Conservation (phyloP, 2,329 filamentous ascomycete genomes). For the Colletotrichum orbiculare region DNA sequence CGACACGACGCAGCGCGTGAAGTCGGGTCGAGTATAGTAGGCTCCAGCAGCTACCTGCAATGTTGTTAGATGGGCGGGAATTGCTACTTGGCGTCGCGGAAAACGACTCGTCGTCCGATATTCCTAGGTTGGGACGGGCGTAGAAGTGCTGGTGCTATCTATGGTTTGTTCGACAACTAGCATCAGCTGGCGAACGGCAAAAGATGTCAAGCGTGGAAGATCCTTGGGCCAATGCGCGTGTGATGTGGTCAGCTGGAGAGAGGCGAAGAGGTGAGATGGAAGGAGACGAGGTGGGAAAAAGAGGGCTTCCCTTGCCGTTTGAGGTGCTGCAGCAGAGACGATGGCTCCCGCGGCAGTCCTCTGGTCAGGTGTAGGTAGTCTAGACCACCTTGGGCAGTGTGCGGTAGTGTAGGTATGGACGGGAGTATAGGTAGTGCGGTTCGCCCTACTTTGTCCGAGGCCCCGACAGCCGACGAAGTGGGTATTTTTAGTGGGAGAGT, state of each 20-base stretch:
- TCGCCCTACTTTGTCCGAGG: constrained; percentile 28
- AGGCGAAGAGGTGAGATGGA: constrained; percentile 4
- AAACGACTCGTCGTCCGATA: constrained; percentile 30
- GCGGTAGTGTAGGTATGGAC: neutral
- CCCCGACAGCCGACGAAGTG: constrained; percentile 23
- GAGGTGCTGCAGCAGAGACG: no score
- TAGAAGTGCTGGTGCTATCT: neutral
- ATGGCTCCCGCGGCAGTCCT: neutral
- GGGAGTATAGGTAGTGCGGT: neutral
- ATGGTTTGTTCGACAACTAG: no score
- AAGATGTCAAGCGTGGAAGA: constrained; percentile 13
- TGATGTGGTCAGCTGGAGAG: constrained; percentile 27
- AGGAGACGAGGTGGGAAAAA: neutral
- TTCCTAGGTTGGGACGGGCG: constrained; percentile 2
- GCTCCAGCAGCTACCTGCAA: neutral
- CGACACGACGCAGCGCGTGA: no score
- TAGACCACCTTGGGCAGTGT: neutral
- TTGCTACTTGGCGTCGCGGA: constrained; percentile 8
- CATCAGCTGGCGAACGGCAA: constrained; percentile 21
- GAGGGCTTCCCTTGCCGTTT: neutral
- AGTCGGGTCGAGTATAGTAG: no score
- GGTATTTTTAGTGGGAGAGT: no score
- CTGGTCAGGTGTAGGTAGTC: neutral
- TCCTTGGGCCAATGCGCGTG: constrained; percentile 17
- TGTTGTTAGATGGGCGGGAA: constrained; percentile 3